Evolutionary conservation across 2,329 filamentous ascomycete genomes (phyloP), one percentile per base, ranked within the genome.

Genomic region (Ophiostoma ulmi): DNA sequence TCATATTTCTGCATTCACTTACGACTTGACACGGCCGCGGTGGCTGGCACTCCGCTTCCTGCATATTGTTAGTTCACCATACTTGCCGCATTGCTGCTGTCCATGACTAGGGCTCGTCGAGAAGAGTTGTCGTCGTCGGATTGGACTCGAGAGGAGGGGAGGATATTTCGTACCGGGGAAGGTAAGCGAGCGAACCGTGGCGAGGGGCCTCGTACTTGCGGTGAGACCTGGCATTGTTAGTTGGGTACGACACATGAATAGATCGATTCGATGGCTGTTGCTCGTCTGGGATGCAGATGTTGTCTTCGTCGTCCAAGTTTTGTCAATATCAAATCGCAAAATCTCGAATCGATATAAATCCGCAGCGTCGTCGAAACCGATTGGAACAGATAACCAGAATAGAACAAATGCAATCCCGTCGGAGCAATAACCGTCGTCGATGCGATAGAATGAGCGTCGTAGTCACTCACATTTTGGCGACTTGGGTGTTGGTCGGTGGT

Each of bases 131-230:
- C 63, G 63, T 65, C 36, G 63, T 65, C 36, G 63, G 20, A 11
- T 36, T 63, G 58, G 58, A 63, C 20, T 65, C 63, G 63, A 38
- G 65, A 26, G 36, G 68, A 69, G 36, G 58, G 39, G 13, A n/a
- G 66, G 66, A 55, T 22, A 35, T 26, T 36, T 73, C 74, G 73
- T 74, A 74, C 74, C 74, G 74, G 76, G 92, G 92, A 80, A 95
- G 84, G 85, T 89, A 94, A 78, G 91, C 91, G 83, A 98, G 87
- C 81, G 91, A 94, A 82, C 94, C 95, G 87, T 98, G 94, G 83
- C 94, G 91, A 73, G 94, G 94, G 82, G 94, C 94, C 89, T 96
- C 85, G 80, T 82, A 87, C 84, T 87, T 86, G 78, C 84, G 83
- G 82, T 86, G 84, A 81, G 79, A 80, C 80, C 82, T 80, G 75